Conservation (phyloP, 2,329 filamentous ascomycete genomes). For the Akanthomyces lecanii region DNA sequence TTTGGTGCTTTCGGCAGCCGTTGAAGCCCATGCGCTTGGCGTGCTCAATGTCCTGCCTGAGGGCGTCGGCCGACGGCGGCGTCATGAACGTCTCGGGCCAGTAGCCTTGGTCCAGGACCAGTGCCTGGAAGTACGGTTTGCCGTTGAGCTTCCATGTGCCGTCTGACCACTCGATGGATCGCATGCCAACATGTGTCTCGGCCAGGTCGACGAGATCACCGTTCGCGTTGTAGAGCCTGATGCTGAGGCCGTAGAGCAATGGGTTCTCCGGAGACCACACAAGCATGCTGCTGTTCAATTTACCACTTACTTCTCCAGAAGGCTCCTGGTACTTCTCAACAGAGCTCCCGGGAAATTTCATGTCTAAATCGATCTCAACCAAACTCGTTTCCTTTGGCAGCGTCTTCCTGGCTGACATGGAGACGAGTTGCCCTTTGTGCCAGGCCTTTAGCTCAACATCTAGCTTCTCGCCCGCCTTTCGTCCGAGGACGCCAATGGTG, state of each 20-base stretch:
- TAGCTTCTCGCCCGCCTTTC: conserved; percentile 42
- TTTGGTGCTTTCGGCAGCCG: conserved; percentile 61
- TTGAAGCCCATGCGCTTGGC: conserved; percentile 60
- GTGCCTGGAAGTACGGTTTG: conserved; percentile 55
- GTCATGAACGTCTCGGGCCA: conserved; percentile 60
- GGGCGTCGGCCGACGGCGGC: conserved; percentile 43
- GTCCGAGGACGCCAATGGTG: conserved; percentile 45
- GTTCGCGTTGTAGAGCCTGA: conserved; percentile 45
- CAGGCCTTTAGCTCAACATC: conserved; percentile 51
- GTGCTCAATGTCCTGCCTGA: conserved; percentile 51
- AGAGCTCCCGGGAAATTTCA: conserved; percentile 42
- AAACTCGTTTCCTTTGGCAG: conserved; percentile 48
- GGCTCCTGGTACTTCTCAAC: conserved; percentile 28
- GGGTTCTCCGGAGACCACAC: conserved; percentile 59
- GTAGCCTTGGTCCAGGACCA: conserved; percentile 60
- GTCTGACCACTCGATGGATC: conserved; percentile 56
- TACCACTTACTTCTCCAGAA: no score
- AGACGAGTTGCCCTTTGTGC: conserved; percentile 45
- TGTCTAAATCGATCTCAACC: conserved; percentile 42
- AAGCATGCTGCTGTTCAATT: conserved; percentile 51
- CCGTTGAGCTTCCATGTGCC: conserved; percentile 57
- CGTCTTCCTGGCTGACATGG: conserved; percentile 37
- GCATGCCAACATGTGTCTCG: conserved; percentile 57
- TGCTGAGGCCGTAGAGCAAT: conserved; percentile 49
- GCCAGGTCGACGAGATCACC: conserved; percentile 50